Evolutionary conservation across 2,329 filamentous ascomycete species (phyloP), one percentile per base, ranked within the genome.

Genomic region (Dendrostoma leiphaemia): DNA sequence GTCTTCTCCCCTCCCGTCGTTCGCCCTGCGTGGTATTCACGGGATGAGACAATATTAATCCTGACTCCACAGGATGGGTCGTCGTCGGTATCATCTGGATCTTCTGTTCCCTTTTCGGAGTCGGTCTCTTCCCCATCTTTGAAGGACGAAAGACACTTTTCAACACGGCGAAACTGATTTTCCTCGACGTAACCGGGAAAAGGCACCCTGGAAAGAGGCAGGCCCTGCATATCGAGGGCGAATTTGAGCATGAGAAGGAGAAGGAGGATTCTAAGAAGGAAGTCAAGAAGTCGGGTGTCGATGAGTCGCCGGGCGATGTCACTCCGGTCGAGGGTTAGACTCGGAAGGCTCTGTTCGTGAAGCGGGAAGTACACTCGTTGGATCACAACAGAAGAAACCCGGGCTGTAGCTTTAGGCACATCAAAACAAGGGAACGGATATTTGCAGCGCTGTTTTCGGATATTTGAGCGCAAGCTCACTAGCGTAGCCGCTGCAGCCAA

Each of bases 61-160:
- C 4, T 4, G 9, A 38, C 15, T 38, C 17, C 15, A 13, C 26
- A 45, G 89, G 89, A 43, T 93, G 89, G 89, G 83, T 91, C 10
- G 78, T 83, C 1, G 82, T 90, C 8, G 88, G 86, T 9, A 89
- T 94, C 51, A 75, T 92, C 38, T 94, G 90, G 90, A 80, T 93
- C 61, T 91, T 91, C 67, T 83, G 81, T 63, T 88, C 84, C 3
- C 74, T 85, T 2, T 76, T 86, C 52, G 87, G 84, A 9, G 90
- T 96, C 0, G 90, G 90, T 0, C 35, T 96, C 0, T 96, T 88
- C 70, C 92, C 92, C 6, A 72, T 94, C 1, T 94, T 81, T 69
- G 90, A 96, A 66, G 90, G 91, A 0, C 74, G 91, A 2, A 71
- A 77, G 53, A 92, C 87, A 2, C 84, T 90, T 53, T 65, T 67